phyloP scores from a whole-genome alignment of 2,329 filamentous ascomycete genomes.

The Pseudogymnoascus sp. region DNA sequence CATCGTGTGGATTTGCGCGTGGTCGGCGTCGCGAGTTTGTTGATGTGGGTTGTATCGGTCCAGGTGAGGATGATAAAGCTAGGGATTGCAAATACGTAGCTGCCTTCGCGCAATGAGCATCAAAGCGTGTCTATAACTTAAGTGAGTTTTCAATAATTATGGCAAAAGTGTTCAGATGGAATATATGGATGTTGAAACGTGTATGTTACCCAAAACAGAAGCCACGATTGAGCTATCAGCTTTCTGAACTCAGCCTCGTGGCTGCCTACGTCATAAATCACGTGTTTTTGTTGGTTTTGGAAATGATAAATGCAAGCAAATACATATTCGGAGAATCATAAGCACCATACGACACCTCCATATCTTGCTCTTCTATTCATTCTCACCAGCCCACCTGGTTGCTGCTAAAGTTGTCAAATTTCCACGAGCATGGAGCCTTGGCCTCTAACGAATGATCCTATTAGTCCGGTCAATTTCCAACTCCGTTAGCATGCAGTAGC shows the following conservation, averaged over 20 bases:
- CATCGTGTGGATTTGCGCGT: slow-evolving; percentile 35
- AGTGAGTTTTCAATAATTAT: neutral
- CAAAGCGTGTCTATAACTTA: neutral
- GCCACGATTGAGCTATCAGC: slow-evolving; percentile 4
- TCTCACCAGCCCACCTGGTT: too few species aligned
- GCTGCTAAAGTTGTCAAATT: neutral
- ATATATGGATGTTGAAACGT: neutral
- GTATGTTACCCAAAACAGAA: neutral
- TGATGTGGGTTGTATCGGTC: neutral
- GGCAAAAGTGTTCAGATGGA: neutral
- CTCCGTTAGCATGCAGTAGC: neutral
- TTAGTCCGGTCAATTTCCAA: neutral
- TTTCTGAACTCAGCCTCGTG: neutral
- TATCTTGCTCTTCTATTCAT: neutral
- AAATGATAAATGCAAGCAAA: neutral
- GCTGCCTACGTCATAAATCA: slow-evolving; percentile 2
- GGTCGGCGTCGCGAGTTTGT: neutral
- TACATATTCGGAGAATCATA: neutral
- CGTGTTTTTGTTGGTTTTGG: neutral
- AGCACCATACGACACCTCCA: neutral
- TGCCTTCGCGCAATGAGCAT: neutral
- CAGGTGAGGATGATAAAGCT: neutral
- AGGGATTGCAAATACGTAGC: neutral
- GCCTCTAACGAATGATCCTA: neutral
- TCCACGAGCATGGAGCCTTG: neutral